These are phyloP conservation scores for Trypanosoma lewisi DNA, from an alignment of 208 protist genomes.

Conservation along the genomic window DNA sequence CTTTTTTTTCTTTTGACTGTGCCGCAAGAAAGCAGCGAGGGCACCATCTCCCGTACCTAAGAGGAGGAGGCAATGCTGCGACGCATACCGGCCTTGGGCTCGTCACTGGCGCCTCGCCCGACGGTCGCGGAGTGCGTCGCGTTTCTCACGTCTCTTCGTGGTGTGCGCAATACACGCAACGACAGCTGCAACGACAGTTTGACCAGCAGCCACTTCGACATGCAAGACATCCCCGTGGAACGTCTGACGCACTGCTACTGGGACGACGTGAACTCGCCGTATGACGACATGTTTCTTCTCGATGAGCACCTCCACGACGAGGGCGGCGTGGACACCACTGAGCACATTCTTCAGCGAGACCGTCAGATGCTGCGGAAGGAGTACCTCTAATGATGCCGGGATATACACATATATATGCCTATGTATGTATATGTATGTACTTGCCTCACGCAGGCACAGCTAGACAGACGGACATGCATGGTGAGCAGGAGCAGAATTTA, in stretches of 20 bases:
- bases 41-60: background rate
- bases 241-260: conserved; percentile 81
- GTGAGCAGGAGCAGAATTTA: no score
- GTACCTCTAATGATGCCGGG: conserved; percentile 10
- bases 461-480: no score
- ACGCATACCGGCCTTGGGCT: background rate
- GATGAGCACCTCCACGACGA: conserved; percentile 17
- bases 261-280: conserved; percentile 46
- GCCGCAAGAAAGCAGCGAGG: background rate
- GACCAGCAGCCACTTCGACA: conserved; percentile 50
- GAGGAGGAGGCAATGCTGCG: background rate
- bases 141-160: background rate
- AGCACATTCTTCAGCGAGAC: conserved; percentile 6
- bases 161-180: background rate
- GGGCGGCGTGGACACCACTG: conserved; percentile 9
- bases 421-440: background rate
- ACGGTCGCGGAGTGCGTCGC: background rate
- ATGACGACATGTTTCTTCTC: conserved; percentile 29
- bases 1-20: background rate
- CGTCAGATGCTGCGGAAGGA: conserved; percentile 14
- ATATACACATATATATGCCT: conserved; percentile 12
- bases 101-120: background rate
- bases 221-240: conserved; percentile 73
- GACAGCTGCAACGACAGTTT: conserved; percentile 20
- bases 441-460: no score